Conservation (phyloP, 2,329 filamentous ascomycete genomes). For the Xylariomycetidae sp. region DNA sequence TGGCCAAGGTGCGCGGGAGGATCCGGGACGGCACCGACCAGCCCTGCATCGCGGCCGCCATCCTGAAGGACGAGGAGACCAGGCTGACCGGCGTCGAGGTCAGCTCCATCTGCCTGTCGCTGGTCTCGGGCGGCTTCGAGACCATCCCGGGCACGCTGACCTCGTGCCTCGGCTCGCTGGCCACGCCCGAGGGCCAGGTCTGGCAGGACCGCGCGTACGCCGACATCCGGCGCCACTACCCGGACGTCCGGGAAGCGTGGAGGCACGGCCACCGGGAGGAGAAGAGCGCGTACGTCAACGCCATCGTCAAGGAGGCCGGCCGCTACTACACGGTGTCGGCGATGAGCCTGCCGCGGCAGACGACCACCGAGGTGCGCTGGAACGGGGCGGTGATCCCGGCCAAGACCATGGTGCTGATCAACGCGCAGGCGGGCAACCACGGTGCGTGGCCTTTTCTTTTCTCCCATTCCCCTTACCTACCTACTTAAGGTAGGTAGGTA, state of each 20-base stretch:
- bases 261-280: conserved; percentile 36
- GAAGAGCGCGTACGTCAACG: conserved; percentile 40
- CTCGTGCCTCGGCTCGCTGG: conserved; percentile 42
- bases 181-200: conserved; percentile 39
- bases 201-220: conserved; percentile 47
- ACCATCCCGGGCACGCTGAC: conserved; percentile 49
- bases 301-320: conserved; percentile 45
- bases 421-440: conserved; percentile 49
- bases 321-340: conserved; percentile 47
- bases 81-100: conserved; percentile 47
- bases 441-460: conserved; percentile 33
- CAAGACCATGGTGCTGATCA: conserved; percentile 49
- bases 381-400: conserved; percentile 44
- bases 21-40: conserved; percentile 45
- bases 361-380: conserved; percentile 43
- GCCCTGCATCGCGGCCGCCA: conserved; percentile 47
- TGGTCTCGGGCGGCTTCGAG: conserved; percentile 49
- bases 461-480: no score
- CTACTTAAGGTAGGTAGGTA: no score
- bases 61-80: conserved; percentile 48
- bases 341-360: conserved; percentile 47
- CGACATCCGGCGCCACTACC: conserved; percentile 43
- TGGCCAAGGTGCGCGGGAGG: conserved; percentile 45
- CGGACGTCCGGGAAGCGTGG: conserved; percentile 41
- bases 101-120: conserved; percentile 44